Base-by-base conservation (phyloP, 345 rosid genomes). In the Angophora floribunda region DNA sequence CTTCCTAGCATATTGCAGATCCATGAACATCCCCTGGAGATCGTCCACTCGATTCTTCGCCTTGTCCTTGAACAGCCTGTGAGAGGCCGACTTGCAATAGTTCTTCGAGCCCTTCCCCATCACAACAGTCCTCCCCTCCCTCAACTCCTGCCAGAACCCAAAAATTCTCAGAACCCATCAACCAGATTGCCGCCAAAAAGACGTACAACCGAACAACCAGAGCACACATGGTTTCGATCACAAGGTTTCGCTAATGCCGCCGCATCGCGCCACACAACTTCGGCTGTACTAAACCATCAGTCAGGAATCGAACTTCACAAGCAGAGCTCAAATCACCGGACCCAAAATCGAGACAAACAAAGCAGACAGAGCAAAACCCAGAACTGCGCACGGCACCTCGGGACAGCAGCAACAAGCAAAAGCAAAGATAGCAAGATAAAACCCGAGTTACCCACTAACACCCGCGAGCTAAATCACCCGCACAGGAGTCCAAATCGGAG, bases 11-110 rank as follows among this genome's bases (percentile, higher is more conserved):
- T 93, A 95, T 88, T 98, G 99, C 89, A 98, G 97, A 92, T 98
- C 97, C 91, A 93, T 67, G 86, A 98, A 92, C 94, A 94, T 94
- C 47, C 95, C 99, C 90, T 98, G 99, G 89, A 98, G 93, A 91
- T 98, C 99, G 96, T 97, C 99, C 57, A 98, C 99, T 52, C 99
- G 97, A 85, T 96, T 98, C 93, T 97, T 98, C 0, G 99, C 99
- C 93, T 92, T 95, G 90, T 98, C 99, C 92, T 98, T 98, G 93
- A 98, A 98, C 61, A 96, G 94, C 93, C 92, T 96, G 92, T 98
- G 99, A 67, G 99, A 95, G 75, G 99, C 91, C 89, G 99, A 97
- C 92, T 96, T 97, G 92, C 99, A 96, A 88, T 92, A 95, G 79
- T 86, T 93, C 95, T 96, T 98, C 7, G 95, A 92, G 91, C 99